A percentile compares a stretch with the other conserved stretches of the same genome.
phyloP scores from a whole-genome alignment of 2,329 filamentous ascomycete genomes.

The Ophiosphaerella korrae region DNA sequence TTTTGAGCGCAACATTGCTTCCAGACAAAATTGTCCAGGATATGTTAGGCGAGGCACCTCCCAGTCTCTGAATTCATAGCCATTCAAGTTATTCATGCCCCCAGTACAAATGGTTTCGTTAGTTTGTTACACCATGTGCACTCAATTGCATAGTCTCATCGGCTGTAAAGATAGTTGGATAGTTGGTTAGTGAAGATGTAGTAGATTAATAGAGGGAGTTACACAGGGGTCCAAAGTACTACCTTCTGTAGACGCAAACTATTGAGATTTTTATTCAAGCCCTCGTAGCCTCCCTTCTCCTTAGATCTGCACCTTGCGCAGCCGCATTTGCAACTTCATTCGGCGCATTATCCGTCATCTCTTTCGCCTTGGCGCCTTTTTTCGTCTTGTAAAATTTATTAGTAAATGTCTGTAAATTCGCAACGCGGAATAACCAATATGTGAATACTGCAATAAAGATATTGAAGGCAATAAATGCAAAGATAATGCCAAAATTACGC shows the following conservation, averaged over 20 bases:
- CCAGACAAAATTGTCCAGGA: too few relatives aligned
- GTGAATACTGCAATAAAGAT: conserved; percentile 61
- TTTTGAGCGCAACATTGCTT: too few relatives aligned
- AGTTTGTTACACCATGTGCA: too few relatives aligned
- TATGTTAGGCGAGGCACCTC: too few relatives aligned
- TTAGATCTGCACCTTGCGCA: conserved; percentile 22
- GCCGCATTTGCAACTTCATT: conserved; percentile 16
- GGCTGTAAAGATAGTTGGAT: not conserved
- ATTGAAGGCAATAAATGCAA: conserved; percentile 70
- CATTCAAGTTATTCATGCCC: too few relatives aligned
- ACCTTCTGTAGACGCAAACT: not conserved
- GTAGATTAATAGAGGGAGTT: not conserved
- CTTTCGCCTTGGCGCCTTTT: conserved; percentile 23
- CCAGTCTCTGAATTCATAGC: too few relatives aligned
- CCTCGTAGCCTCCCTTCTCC: conserved; percentile 18
- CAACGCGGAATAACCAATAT: conserved; percentile 57
- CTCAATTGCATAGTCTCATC: too few relatives aligned
- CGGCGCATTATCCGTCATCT: conserved; percentile 13
- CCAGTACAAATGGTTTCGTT: too few relatives aligned
- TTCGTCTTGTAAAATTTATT: conserved; percentile 21
- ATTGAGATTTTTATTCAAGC: not conserved
- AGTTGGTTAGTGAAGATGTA: not conserved
- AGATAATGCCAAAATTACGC: conserved; percentile 74
- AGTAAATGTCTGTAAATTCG: conserved; percentile 24
- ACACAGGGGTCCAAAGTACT: not conserved